A percentile compares a stretch with the other conserved stretches of the same genome.
These are phyloP conservation scores for Russula compacta DNA, from an alignment of 768 basidiomycete species.

Conservation along the genomic window DNA sequence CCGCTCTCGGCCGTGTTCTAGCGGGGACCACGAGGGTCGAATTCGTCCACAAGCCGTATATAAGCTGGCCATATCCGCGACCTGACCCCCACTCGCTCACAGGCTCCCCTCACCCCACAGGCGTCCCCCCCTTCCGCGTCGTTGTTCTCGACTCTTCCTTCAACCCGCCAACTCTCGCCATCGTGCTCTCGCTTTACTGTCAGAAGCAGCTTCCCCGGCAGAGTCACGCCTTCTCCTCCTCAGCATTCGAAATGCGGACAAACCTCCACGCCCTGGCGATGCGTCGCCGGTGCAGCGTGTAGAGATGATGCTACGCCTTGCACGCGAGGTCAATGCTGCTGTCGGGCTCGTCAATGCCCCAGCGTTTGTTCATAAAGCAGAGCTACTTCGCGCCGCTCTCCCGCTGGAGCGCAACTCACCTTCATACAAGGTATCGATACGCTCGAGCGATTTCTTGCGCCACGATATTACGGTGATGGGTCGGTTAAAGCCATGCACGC, in stretches of 20 bases:
- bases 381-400: constrained; percentile 45
- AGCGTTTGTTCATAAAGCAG: constrained; percentile 79
- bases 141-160: constrained; percentile 87
- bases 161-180: constrained; percentile 90
- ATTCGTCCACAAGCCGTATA: constrained; percentile 51
- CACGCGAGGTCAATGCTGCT: constrained; percentile 47
- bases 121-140: constrained; percentile 34
- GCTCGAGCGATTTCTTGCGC: constrained; percentile 66
- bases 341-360: constrained; percentile 82
- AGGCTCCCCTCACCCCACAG: not conserved
- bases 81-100: constrained; percentile 8
- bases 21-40: constrained; percentile 41
- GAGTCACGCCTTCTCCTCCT: constrained; percentile 73
- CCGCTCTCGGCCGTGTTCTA: constrained; percentile 31
- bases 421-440: constrained; percentile 84
- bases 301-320: constrained; percentile 78
- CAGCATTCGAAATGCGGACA: constrained; percentile 84
- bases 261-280: constrained; percentile 58
- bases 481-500: constrained; percentile 42
- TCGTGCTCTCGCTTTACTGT: constrained; percentile 51
- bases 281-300: constrained; percentile 70
- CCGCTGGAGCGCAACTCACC: constrained; percentile 39
- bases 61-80: constrained; percentile 52
- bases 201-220: constrained; percentile 29
- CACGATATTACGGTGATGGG: constrained; percentile 53